A percentile compares a stretch with the other conserved stretches of the same genome.
These are phyloP conservation scores for Cordyceps tenuipes DNA, from an alignment of 2,329 filamentous ascomycete genomes.

Conservation along the genomic window DNA sequence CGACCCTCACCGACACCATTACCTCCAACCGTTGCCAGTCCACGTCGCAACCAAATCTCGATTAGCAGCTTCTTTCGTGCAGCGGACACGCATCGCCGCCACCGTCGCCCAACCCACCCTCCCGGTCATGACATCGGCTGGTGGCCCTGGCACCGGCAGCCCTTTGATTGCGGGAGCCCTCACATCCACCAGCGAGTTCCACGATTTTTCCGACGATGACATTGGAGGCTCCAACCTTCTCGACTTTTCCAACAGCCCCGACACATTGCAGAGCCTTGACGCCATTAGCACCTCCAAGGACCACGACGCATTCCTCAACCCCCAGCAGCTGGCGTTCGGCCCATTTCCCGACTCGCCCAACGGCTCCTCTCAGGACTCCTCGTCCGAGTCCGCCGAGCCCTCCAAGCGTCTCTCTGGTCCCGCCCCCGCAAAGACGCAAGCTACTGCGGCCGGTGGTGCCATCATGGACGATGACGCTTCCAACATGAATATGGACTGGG, in stretches of 20 bases:
- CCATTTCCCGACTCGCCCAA: conserved; percentile 35
- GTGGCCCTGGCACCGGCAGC: conserved; percentile 25
- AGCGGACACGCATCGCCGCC: conserved; percentile 15
- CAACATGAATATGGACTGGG: conserved; percentile 37
- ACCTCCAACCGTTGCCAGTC: neutral
- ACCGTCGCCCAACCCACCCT: conserved; percentile 10
- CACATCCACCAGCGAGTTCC: conserved; percentile 29
- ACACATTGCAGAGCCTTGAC: conserved; percentile 28
- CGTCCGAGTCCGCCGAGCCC: conserved; percentile 43
- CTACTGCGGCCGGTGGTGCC: conserved; percentile 30
- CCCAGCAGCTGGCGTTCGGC: conserved; percentile 27
- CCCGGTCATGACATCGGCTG: conserved; percentile 29
- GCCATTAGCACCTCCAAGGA: conserved; percentile 22
- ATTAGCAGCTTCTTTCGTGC: conserved; percentile 1
- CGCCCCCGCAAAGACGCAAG: conserved; percentile 30
- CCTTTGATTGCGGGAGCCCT: conserved; percentile 31
- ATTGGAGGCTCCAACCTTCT: conserved; percentile 25
- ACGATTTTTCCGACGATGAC: conserved; percentile 31
- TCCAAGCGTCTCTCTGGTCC: conserved; percentile 40
- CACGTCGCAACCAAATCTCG: neutral
- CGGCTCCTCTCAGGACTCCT: conserved; percentile 39
- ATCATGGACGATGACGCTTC: conserved; percentile 35
- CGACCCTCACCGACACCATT: neutral
- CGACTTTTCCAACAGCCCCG: conserved; percentile 30
- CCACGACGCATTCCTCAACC: conserved; percentile 25